phyloP scores from a whole-genome alignment of 305 asterid genomes.

The Rubia peregrina region DNA sequence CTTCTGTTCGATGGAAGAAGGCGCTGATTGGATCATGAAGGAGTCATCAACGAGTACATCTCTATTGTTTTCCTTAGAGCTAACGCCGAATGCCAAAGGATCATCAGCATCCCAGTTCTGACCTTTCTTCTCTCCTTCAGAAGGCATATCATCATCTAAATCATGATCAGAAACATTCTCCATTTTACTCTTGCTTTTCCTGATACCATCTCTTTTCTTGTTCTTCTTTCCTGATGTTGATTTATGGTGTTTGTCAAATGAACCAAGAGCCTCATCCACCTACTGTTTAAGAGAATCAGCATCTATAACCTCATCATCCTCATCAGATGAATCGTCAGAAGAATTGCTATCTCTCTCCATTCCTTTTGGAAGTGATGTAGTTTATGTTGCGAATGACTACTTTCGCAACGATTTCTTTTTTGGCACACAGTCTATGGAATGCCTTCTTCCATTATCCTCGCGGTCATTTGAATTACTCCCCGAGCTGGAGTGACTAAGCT shows the following conservation, averaged over 20 bases:
- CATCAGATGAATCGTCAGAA: conserved; percentile 38
- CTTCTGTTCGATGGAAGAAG: conserved; percentile 28
- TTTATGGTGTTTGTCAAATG: conserved; percentile 46
- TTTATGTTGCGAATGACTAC: conserved; percentile 84
- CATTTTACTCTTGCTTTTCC: conserved; percentile 25
- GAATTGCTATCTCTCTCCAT: conserved; percentile 33
- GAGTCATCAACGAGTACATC: conserved; percentile 56
- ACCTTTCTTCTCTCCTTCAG: conserved; percentile 35
- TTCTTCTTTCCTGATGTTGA: conserved; percentile 31
- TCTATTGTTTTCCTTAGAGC: conserved; percentile 29
- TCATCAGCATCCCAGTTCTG: conserved; percentile 62
- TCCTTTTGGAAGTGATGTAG: conserved; percentile 53
- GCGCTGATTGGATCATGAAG: conserved; percentile 52
- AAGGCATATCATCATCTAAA: conserved; percentile 22
- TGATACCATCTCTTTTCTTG: conserved; percentile 34
- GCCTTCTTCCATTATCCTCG: conserved; percentile 16
- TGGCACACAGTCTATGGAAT: conserved; percentile 13
- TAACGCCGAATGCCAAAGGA: conserved; percentile 22
- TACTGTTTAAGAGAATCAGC: conserved; percentile 45
- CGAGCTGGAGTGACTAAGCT: conserved; percentile 13
- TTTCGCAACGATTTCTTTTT: conserved; percentile 43
- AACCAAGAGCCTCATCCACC: conserved; percentile 57
- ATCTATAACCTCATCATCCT: conserved; percentile 40
- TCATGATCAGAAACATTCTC: conserved; percentile 25
- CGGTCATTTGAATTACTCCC: conserved; percentile 17